Conservation (phyloP, 331 rosid species). For the Prunus yedoensis region DNA sequence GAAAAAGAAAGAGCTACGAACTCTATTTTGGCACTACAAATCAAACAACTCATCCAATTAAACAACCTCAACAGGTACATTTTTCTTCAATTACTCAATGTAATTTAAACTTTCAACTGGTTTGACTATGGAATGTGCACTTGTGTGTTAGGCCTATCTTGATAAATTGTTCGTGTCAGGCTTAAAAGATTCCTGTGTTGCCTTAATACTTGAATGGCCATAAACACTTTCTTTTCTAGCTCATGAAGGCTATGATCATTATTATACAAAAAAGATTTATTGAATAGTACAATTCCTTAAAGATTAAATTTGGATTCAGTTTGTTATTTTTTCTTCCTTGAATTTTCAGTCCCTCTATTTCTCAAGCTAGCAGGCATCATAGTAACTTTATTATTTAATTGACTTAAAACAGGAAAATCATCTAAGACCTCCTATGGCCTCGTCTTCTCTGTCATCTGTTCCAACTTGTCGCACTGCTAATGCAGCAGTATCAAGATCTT, state of each 20-base stretch:
- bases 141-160: not conserved
- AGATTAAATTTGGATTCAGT: constrained; percentile 8
- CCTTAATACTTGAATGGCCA: not conserved
- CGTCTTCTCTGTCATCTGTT: constrained; percentile 34
- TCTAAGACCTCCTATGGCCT: constrained; percentile 32
- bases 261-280: not conserved
- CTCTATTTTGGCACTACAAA: constrained; percentile 37
- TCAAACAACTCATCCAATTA: constrained; percentile 30
- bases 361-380: constrained; percentile 14
- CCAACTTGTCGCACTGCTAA: constrained; percentile 31
- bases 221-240: not conserved
- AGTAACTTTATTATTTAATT: constrained; percentile 12
- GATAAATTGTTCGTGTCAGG: not conserved
- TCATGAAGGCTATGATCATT: not conserved
- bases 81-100: constrained; percentile 23
- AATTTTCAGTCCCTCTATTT: constrained; percentile 20
- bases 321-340: constrained; percentile 9
- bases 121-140: not conserved
- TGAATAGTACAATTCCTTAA: not conserved
- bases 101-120: not conserved
- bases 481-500: constrained; percentile 42
- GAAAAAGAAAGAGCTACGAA: constrained; percentile 49
- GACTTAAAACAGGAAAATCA: constrained; percentile 41
- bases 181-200: not conserved
- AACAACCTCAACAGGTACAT: constrained; percentile 53